Base-by-base conservation (phyloP, 1,284 basidiomycete species). In the Nidula niveotomentosa region DNA sequence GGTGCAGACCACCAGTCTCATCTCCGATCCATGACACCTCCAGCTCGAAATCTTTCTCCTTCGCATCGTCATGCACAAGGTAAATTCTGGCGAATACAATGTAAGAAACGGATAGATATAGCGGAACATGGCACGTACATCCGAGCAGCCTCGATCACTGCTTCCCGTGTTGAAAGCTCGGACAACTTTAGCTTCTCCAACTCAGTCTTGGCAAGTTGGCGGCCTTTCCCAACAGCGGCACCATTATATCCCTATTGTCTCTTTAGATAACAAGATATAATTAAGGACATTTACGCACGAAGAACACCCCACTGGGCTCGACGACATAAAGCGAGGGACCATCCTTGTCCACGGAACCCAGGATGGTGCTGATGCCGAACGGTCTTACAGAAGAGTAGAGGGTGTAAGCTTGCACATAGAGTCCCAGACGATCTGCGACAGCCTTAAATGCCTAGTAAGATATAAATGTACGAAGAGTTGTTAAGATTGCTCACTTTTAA, bases 311-410 rank as follows among this genome's bases (percentile, higher is more conserved):
- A 62, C 93, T 96, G 1, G 97, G 97, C 73, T 99, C 97, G 53
- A 99, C 83, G 58, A 97, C 89, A 75, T 87, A 98, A 33, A 99
- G 79, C 52, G 85, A 80, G 51, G 97, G 95, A 2, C 95, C 95
- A 43, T 82, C 82, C 72, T 93, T 91, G 78, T 99, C 97, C 6
- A 96, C 81, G 8, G 91, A 89, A 43, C 88, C 96, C 15, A 99
- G 76, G 67, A 99, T 91, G 18, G 95, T 90, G 62, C 94, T 94
- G 62, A 96, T 88, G 12, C 97, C 97, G 63, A 99, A 99, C 0
- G 97, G 97, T 30, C 97, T 88, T 36, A 99, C 97, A 23, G 96
- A 98, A 0, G 96, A 98, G 74, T 99, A 98, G 51, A 98, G 88
- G 7, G 97, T 99, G 76, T 98, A 99, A 17, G 91, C 90, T 75